phyloP scores from a whole-genome alignment of 768 basidiomycete species.

The Hericium rajendrae region DNA sequence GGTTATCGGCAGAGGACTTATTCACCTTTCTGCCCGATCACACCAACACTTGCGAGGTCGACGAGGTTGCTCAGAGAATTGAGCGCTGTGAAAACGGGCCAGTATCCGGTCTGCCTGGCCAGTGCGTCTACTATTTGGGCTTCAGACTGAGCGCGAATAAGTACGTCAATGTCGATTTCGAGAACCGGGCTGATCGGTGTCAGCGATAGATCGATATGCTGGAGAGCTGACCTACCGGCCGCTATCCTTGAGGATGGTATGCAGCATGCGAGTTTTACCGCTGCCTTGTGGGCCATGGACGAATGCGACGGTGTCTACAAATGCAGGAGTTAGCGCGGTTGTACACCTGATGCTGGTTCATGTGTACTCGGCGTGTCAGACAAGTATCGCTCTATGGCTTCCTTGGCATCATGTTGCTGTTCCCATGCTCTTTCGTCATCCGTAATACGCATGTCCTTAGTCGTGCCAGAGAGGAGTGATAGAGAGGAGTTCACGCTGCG shows the following conservation, averaged over 20 bases:
- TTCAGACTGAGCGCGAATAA: slow-evolving; percentile 65
- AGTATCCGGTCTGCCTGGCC: slow-evolving; percentile 80
- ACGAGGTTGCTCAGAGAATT: slow-evolving; percentile 74
- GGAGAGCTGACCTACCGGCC: slow-evolving; percentile 34
- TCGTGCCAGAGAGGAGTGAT: slow-evolving; percentile 29
- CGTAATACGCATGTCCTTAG: slow-evolving; percentile 13
- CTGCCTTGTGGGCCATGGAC: slow-evolving; percentile 80
- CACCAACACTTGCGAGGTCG: slow-evolving; percentile 83
- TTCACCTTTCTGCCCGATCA: slow-evolving; percentile 92
- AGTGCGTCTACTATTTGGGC: slow-evolving; percentile 54
- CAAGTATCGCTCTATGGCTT: slow-evolving; percentile 59
- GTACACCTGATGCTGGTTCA: background rate
- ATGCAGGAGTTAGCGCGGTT: slow-evolving; percentile 2
- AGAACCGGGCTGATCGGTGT: slow-evolving; percentile 28
- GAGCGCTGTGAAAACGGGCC: slow-evolving; percentile 81
- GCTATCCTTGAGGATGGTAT: slow-evolving; percentile 39
- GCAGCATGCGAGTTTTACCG: slow-evolving; percentile 59
- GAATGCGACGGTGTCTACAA: slow-evolving; percentile 62
- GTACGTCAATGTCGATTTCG: slow-evolving; percentile 73
- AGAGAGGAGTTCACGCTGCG: slow-evolving; percentile 37
- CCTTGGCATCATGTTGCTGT: slow-evolving; percentile 73
- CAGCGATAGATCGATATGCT: background rate
- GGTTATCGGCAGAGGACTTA: background rate
- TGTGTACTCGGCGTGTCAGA: slow-evolving; percentile 59
- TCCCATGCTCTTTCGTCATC: slow-evolving; percentile 57